Conservation (phyloP, 208 protist genomes). For the Polymyxa betae region DNA sequence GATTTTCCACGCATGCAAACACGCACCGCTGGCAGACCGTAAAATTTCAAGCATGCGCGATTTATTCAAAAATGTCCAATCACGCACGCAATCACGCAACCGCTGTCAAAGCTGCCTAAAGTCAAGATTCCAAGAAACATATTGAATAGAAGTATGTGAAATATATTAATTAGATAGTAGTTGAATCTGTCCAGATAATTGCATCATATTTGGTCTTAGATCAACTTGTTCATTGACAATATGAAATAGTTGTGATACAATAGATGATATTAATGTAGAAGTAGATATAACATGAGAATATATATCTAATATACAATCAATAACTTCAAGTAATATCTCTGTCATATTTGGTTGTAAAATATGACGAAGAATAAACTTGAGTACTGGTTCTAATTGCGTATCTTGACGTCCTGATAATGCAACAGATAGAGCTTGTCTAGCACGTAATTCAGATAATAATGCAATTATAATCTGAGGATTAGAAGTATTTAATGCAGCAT, state of each 20-base stretch:
- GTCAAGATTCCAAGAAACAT: too few species aligned
- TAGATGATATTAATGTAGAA: neutral
- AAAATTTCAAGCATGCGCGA: too few species aligned
- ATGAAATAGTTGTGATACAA: neutral
- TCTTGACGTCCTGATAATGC: neutral
- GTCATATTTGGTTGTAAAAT: neutral
- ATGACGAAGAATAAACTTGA: neutral
- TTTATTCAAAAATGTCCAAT: too few species aligned
- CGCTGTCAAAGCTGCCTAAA: too few species aligned
- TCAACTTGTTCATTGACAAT: neutral
- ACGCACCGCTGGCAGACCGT: too few species aligned
- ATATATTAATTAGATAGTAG: too few species aligned
- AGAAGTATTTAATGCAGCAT: neutral
- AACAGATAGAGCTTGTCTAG: neutral
- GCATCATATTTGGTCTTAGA: neutral
- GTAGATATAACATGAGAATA: neutral
- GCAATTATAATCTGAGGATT: neutral
- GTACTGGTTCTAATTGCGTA: neutral
- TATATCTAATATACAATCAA: neutral
- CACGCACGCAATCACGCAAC: too few species aligned
- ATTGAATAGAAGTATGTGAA: too few species aligned
- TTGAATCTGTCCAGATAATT: neutral
- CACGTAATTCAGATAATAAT: neutral
- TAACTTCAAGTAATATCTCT: neutral
- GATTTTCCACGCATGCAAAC: too few species aligned